phyloP scores from a whole-genome alignment of 768 basidiomycete species.

The Suillus paluster region DNA sequence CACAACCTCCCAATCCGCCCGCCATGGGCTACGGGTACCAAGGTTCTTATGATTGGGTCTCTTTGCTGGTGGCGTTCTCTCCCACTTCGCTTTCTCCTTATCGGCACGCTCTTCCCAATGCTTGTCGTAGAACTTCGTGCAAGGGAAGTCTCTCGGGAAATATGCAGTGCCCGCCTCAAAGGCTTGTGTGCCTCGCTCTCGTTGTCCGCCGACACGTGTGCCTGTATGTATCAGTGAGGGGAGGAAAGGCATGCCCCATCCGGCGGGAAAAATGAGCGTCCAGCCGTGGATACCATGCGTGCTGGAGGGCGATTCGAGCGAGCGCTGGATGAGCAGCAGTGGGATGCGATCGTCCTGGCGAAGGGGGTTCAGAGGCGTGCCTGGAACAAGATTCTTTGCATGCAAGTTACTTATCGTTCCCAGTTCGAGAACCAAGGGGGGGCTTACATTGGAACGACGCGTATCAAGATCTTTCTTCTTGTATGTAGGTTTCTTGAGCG shows the following conservation, averaged over 20 bases:
- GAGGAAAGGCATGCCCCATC: constrained; percentile 92
- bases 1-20: constrained; percentile 74
- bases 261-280: constrained; percentile 84
- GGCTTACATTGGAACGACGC: constrained; percentile 70
- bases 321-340: constrained; percentile 80
- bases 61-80: constrained; percentile 86
- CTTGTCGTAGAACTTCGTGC: constrained; percentile 53
- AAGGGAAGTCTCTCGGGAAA: constrained; percentile 85
- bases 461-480: constrained; percentile 87
- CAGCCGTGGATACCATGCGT: constrained; percentile 74
- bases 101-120: constrained; percentile 53
- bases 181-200: constrained; percentile 78
- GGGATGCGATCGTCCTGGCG: constrained; percentile 86
- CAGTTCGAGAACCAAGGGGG: constrained; percentile 1
- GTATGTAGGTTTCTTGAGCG: constrained; percentile 64
- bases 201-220: constrained; percentile 84
- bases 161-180: constrained; percentile 78
- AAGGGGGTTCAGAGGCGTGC: constrained; percentile 65
- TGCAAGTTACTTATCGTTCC: background rate
- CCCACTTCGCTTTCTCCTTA: constrained; percentile 68
- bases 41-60: constrained; percentile 70
- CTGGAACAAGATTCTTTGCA: constrained; percentile 74
- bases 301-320: constrained; percentile 50
- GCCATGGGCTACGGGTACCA: constrained; percentile 73
- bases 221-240: constrained; percentile 82